Base-by-base conservation (phyloP, 1,139 yeast genomes). In the Torulaspora globosa region DNA sequence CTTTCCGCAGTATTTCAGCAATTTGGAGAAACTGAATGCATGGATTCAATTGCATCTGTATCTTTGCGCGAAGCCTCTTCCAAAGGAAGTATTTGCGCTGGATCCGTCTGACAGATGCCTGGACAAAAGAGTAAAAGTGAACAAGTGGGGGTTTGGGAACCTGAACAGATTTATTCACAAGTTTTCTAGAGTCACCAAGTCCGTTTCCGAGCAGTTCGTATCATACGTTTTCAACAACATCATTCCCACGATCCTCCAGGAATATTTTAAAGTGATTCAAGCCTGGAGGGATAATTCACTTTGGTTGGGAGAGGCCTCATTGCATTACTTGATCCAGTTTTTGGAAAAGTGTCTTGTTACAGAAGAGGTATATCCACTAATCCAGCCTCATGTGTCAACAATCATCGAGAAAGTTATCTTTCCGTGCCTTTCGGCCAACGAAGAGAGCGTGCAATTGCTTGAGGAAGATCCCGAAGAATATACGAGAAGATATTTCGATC, bases 401-500 rank as follows among this genome's bases (percentile, higher is more conserved):
- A 73, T 83, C 21, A 58, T 82, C 46, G 73, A 71, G 51, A 84
- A 79, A 55, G 73, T 84, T 10, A 70, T 84, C 24, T 74, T 83
- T 56, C 88, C 87, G 5, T 77, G 81, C 48, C 67, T 84, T 51
- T 74, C 77, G 56, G 80, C 84, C 0, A 69, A 70, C 18, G 75
- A 74, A 30, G 78, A 74, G 48, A 72, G 78, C 31, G 68, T 82
- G 32, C 86, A 81, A 55, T 67, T 82, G 45, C 81, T 79, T 58
- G 85, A 83, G 56, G 85, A 79, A 51, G 90, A 84, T 51, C 81
- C 84, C 5, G 86, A 81, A 53, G 90, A 84, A 56, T 84, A 83
- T 58, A 74, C 83, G 31, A 75, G 89, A 68, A 74, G 85, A 54
- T 82, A 70, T 58, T 82, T 81, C 54, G 89, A 82, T 60, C 71